phyloP scores from a whole-genome alignment of 441 rosid species.

The Breynia disticha region DNA sequence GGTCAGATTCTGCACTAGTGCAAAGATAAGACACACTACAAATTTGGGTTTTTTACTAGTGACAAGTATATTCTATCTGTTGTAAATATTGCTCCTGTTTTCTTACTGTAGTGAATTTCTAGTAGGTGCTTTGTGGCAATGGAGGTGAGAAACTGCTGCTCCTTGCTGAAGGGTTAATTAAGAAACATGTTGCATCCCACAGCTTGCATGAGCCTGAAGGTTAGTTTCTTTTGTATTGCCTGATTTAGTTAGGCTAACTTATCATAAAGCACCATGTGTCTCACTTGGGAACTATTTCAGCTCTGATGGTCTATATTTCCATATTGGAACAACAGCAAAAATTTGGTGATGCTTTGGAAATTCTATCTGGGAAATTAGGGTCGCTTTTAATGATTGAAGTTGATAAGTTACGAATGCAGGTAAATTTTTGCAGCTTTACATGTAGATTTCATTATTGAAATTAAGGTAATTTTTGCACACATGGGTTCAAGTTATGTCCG shows the following conservation, averaged over 20 bases:
- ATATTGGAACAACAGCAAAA: conserved; percentile 87
- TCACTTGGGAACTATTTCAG: conserved; percentile 31
- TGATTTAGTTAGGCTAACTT: conserved; percentile 2
- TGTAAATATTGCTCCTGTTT: background rate
- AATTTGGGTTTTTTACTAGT: too few species aligned
- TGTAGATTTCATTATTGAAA: background rate
- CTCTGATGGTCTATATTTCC: conserved; percentile 86
- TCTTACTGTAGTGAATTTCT: conserved; percentile 6
- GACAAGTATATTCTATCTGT: background rate
- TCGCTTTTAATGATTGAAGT: conserved; percentile 84
- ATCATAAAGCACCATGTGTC: conserved; percentile 6
- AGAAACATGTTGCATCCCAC: conserved; percentile 85
- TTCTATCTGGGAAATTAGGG: conserved; percentile 79
- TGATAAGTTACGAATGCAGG: conserved; percentile 89
- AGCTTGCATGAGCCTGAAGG: conserved; percentile 99
- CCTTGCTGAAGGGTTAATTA: conserved; percentile 88
- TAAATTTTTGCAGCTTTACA: conserved; percentile 37
- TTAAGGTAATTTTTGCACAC: background rate
- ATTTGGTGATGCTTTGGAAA: conserved; percentile 71
- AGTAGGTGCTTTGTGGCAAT: conserved; percentile 77
- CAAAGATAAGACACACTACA: too few species aligned
- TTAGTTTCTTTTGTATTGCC: conserved; percentile 15
- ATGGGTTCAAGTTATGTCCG: too few species aligned
- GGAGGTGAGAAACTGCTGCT: conserved; percentile 79
- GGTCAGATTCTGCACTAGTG: too few species aligned